phyloP scores from a whole-genome alignment of 2,329 filamentous ascomycete genomes.

The Dichotomopilus funicola region DNA sequence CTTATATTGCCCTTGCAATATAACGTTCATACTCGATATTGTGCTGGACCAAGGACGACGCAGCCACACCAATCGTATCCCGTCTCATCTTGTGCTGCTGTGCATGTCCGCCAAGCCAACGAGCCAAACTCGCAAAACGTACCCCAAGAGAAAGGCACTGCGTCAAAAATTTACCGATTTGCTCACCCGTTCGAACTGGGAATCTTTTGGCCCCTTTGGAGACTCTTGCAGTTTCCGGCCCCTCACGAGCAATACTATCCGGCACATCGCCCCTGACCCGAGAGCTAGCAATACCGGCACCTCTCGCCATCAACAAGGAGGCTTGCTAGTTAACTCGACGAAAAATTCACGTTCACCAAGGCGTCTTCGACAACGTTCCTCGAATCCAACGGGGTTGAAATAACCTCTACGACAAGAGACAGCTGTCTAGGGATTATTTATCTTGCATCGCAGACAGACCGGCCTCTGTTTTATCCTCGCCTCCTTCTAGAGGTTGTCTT shows the following conservation, averaged over 20 bases:
- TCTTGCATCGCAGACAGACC: background rate
- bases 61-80: conserved; percentile 33
- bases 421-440: background rate
- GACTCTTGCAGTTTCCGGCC: conserved; percentile 28
- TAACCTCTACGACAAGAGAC: conserved; percentile 5
- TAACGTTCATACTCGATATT: conserved; percentile 39
- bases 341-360: too few relatives aligned
- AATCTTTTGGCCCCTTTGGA: conserved; percentile 38
- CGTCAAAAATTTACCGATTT: conserved; percentile 26
- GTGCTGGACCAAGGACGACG: conserved; percentile 29
- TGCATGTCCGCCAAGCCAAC: conserved; percentile 37
- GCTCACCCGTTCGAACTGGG: conserved; percentile 30
- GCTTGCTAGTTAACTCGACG: too few relatives aligned
- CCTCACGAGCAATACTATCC: conserved; percentile 29
- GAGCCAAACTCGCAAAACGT: conserved; percentile 28
- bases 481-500: background rate
- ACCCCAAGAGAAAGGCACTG: conserved; percentile 24
- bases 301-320: background rate
- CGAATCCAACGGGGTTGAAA: conserved; percentile 19
- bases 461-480: conserved; percentile 11
- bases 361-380: too few relatives aligned
- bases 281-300: background rate
- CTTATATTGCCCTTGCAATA: conserved; percentile 38
- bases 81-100: conserved; percentile 26
- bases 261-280: conserved; percentile 23